Evolutionary conservation across 257 asterid genomes (phyloP).

Genomic region (Dorcoceras hygrometricum): DNA sequence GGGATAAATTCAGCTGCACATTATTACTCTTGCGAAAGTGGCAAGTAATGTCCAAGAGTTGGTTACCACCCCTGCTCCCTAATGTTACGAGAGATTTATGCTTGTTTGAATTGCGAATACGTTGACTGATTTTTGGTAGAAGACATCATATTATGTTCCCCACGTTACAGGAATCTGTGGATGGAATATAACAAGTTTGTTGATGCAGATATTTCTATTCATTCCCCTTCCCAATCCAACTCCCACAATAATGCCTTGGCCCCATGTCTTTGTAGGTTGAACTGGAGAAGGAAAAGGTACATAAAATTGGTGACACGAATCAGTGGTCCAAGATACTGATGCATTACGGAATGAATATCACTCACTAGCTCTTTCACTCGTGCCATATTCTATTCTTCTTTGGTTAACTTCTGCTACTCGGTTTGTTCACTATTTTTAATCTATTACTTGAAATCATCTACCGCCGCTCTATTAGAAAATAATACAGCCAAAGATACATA

Average conservation of each 20-base stretch:
- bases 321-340: neutral
- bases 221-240: neutral
- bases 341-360: no score
- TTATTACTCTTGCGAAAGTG: neutral
- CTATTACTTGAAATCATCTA: neutral
- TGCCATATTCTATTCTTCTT: neutral
- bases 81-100: neutral
- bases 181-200: no score
- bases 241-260: neutral
- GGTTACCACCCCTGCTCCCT: neutral
- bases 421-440: neutral
- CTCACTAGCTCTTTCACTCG: neutral
- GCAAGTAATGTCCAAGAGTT: neutral
- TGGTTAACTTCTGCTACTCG: neutral
- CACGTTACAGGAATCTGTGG: neutral
- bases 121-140: neutral
- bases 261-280: neutral
- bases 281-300: neutral
- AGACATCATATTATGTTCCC: neutral
- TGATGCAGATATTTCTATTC: neutral
- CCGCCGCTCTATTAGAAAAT: neutral
- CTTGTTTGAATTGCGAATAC: no score
- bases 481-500: no score
- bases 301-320: neutral
- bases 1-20: neutral